Base-by-base conservation (phyloP, 805 yeast species). In the Deakozyma indianensis region DNA sequence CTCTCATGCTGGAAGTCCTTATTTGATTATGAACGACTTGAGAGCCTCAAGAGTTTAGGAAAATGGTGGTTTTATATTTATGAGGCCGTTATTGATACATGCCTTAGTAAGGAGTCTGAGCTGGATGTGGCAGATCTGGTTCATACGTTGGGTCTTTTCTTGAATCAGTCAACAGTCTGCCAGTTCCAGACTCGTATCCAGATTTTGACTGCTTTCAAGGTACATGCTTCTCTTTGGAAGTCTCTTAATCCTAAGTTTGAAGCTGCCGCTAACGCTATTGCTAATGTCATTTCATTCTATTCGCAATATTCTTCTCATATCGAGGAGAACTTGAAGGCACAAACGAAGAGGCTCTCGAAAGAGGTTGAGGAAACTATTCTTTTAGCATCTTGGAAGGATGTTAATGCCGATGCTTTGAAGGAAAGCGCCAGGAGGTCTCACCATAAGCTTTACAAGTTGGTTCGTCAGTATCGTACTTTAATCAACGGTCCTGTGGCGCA, bases 351-450 rank as follows among this genome's bases (percentile, higher is more conserved):
- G 2, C 64, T 90, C 28, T 85, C 80, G 48, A 90, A 88, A 57
- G 86, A 86, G 43, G 74, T 92, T 9, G 71, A 77, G 28, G 98
- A 92, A 47, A 80, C 87, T 2, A 86, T 92, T 40, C 64, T 85
- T 41, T 68, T 92, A 15, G 96, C 98, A 1, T 84, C 95, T 56
- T 94, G 97, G 97, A 87, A 88, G 54, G 99, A 92, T 64, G 88
- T 87, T 11, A 94, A 92, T 56, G 76, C 87, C 41, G 94, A 83
- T 57, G 95, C 98, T 0, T 70, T 92, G 55, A 87, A 85, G 53
- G 96, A 88, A 62, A 85, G 96, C 62, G 92, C 98, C 3, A 78
- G 86, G 51, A 75, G 82, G 42, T 87, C 96, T 0, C 98, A 94
- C 57, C 76, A 77, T 51, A 77, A 71, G 53, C 75, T 92, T 45